Percentiles rank a stretch among this genome's conserved stretches.
These are phyloP conservation scores for Cladochytrium replicatum DNA, from an alignment of 192 early-diverging fungal genomes.

Conservation along the genomic window DNA sequence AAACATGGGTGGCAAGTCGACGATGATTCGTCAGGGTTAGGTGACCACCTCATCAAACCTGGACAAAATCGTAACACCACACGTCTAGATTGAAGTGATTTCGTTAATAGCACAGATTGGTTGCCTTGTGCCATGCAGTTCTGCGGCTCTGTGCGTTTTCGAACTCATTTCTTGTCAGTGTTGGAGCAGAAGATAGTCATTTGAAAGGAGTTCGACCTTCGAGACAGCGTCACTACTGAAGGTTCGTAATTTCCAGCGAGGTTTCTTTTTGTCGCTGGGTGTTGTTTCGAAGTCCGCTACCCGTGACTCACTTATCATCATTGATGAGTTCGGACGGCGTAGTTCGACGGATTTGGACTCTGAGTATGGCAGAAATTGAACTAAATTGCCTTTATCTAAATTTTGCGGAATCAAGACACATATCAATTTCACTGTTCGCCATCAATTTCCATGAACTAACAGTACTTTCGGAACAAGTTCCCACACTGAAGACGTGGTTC, in stretches of 20 bases:
- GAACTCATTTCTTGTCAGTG: conserved; percentile 82
- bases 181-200: conserved; percentile 90
- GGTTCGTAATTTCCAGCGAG: too few relatives aligned
- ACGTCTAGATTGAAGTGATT: conserved; percentile 82
- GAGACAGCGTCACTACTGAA: conserved; percentile 87
- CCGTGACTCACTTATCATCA: conserved; percentile 75
- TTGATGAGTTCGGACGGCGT: conserved; percentile 91
- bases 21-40: conserved; percentile 91
- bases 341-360: conserved; percentile 97
- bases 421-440: conserved; percentile 77
- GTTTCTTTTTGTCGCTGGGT: conserved; percentile 1
- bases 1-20: conserved; percentile 99
- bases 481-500: conserved; percentile 76
- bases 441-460: conserved; percentile 99
- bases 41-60: too few relatives aligned
- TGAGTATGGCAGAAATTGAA: background rate
- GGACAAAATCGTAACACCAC: too few relatives aligned
- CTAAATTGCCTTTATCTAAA: too few relatives aligned
- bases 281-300: conserved; percentile 53
- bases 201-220: conserved; percentile 91
- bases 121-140: conserved; percentile 80
- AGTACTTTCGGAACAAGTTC: conserved; percentile 55
- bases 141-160: conserved; percentile 62
- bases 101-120: conserved; percentile 91
- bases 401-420: conserved; percentile 43